phyloP scores from a whole-genome alignment of 257 asterid species.

The Penstemon eatonii region DNA sequence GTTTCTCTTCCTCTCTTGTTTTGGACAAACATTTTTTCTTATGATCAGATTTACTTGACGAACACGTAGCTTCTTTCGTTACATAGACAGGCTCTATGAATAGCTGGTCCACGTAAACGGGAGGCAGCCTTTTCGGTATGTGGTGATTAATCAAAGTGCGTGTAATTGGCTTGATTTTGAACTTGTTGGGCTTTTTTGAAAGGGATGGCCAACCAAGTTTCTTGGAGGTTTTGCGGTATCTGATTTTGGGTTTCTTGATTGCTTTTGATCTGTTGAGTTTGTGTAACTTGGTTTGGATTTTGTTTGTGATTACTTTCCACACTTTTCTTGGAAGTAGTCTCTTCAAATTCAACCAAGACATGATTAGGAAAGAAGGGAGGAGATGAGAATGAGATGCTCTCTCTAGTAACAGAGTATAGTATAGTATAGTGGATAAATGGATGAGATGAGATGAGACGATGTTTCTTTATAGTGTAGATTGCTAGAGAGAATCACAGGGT shows the following conservation, averaged over 20 bases:
- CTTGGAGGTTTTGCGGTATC: conserved; percentile 30
- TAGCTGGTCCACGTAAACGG: conserved; percentile 63
- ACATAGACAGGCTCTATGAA: conserved; percentile 42
- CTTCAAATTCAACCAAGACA: conserved; percentile 53
- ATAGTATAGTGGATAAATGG: neutral
- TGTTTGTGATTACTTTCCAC: conserved; percentile 54
- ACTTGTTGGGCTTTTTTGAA: conserved; percentile 47
- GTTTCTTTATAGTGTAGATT: conserved; percentile 27
- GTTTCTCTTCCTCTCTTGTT: neutral
- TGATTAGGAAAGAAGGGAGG: neutral
- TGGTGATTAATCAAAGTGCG: conserved; percentile 16
- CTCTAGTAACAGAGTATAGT: neutral
- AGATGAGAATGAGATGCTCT: neutral
- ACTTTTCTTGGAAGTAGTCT: conserved; percentile 41
- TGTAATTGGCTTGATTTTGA: conserved; percentile 35
- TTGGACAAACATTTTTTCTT: neutral
- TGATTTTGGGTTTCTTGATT: conserved; percentile 30
- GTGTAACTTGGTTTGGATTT: conserved; percentile 44
- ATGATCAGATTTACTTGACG: conserved; percentile 22
- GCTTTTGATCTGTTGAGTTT: conserved; percentile 40
- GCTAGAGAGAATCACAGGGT: conserved; percentile 9
- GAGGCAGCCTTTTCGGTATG: conserved; percentile 32
- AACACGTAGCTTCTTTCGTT: conserved; percentile 3
- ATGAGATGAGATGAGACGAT: neutral
- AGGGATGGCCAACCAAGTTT: conserved; percentile 36